A percentile compares a stretch with the other conserved stretches of the same genome.
These are phyloP conservation scores for Hortaea werneckii DNA, from an alignment of 2,329 filamentous ascomycete genomes.

Conservation along the genomic window DNA sequence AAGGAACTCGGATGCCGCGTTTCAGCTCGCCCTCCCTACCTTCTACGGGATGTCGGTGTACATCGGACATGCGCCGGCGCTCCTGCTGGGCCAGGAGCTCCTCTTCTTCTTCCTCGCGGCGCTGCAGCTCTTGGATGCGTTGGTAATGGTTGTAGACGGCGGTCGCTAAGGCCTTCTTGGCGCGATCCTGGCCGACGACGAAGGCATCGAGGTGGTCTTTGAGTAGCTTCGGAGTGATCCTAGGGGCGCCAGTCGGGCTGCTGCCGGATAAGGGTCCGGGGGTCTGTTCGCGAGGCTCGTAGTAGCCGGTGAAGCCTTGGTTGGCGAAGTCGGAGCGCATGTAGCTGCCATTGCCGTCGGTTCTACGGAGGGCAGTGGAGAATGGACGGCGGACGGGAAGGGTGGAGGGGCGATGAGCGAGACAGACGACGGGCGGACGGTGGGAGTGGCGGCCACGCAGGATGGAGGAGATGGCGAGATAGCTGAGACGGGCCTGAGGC, in stretches of 20 bases:
- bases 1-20: slow-evolving; percentile 23
- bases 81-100: slow-evolving; percentile 62
- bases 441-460: slow-evolving; percentile 7
- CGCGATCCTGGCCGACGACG: slow-evolving; percentile 88
- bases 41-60: slow-evolving; percentile 63
- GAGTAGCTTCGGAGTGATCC: slow-evolving; percentile 54
- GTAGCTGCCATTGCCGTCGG: slow-evolving; percentile 39
- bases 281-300: slow-evolving; percentile 53
- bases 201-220: slow-evolving; percentile 92
- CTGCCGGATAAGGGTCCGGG: slow-evolving; percentile 52
- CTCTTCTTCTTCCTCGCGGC: slow-evolving; percentile 70
- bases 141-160: slow-evolving; percentile 97
- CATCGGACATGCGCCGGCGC: slow-evolving; percentile 53
- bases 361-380: slow-evolving; percentile 13
- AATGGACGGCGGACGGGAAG: slow-evolving; percentile 21
- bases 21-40: slow-evolving; percentile 39
- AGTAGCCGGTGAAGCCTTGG: slow-evolving; percentile 52
- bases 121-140: slow-evolving; percentile 63
- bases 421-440: slow-evolving; percentile 1
- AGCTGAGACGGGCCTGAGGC: slow-evolving; percentile 32
- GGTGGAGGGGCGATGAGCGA: slow-evolving; percentile 2
- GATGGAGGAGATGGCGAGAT: slow-evolving; percentile 27
- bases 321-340: slow-evolving; percentile 53
- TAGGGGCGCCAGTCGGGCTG: slow-evolving; percentile 46
- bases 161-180: slow-evolving; percentile 86